Conservation (phyloP, 257 asterid genomes). For the Salvia splendens region DNA sequence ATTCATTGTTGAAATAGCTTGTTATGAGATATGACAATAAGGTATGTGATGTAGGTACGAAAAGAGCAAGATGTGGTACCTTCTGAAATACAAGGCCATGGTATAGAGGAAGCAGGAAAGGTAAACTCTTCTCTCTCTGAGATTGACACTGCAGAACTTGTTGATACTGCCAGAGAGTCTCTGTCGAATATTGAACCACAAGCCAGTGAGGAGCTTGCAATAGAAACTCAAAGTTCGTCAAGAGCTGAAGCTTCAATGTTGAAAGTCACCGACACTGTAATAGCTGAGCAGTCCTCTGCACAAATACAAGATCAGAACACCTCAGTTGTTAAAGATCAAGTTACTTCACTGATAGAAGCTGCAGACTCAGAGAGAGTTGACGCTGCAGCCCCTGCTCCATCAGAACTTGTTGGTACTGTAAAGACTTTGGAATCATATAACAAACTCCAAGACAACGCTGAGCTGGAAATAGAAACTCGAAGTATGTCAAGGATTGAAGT, state of each 20-base stretch:
- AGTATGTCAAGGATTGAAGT: slow-evolving; percentile 7
- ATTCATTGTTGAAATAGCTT: background rate
- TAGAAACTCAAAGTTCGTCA: background rate
- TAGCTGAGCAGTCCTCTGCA: slow-evolving; percentile 19
- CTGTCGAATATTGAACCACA: slow-evolving; percentile 15
- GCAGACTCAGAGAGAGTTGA: slow-evolving; percentile 24
- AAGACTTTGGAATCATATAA: slow-evolving; percentile 18
- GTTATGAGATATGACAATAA: slow-evolving; percentile 2
- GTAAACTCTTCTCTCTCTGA: slow-evolving; percentile 25
- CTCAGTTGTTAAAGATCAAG: slow-evolving; percentile 21
- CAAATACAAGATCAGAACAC: slow-evolving; percentile 30
- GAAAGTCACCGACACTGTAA: slow-evolving; percentile 22
- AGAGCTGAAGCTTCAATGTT: slow-evolving; percentile 17
- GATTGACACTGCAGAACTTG: slow-evolving; percentile 12
- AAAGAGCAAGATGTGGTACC: slow-evolving; percentile 27
- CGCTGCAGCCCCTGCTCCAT: slow-evolving; percentile 25
- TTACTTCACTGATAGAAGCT: slow-evolving; percentile 35
- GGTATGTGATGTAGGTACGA: slow-evolving; percentile 38
- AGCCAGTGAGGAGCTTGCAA: slow-evolving; percentile 6
- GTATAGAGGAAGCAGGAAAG: slow-evolving; percentile 24
- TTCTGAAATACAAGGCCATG: slow-evolving; percentile 34
- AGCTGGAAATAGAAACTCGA: background rate
- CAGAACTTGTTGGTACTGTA: slow-evolving; percentile 7
- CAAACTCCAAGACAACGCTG: slow-evolving; percentile 13
- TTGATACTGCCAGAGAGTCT: slow-evolving; percentile 4